Conservation (phyloP, 148 eudicot genomes). For the Nepenthes mirabilis region DNA sequence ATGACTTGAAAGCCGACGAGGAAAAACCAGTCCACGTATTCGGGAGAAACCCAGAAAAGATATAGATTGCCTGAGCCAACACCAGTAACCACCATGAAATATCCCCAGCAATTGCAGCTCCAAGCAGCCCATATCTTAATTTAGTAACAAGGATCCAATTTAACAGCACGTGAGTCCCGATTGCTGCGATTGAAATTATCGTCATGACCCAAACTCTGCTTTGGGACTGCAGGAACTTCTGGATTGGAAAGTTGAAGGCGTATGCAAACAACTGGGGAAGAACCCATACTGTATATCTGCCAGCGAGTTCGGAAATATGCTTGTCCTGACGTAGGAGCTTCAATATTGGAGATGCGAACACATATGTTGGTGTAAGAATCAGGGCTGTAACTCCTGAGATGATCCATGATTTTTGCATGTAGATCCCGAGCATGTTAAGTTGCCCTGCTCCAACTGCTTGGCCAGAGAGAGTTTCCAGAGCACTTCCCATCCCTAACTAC, state of each 20-base stretch:
- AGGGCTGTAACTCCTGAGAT: slow-evolving; percentile 20
- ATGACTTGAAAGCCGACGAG: slow-evolving; percentile 15
- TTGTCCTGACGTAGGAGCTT: slow-evolving; percentile 20
- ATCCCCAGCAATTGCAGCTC: slow-evolving; percentile 37
- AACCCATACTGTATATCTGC: slow-evolving; percentile 20
- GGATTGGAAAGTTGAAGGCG: slow-evolving; percentile 27
- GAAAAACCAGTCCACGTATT: slow-evolving; percentile 32
- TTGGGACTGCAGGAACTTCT: slow-evolving; percentile 34
- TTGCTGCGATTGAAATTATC: slow-evolving; percentile 8
- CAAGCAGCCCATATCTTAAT: slow-evolving; percentile 20
- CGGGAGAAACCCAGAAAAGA: slow-evolving; percentile 27
- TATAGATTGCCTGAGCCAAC: slow-evolving; percentile 18
- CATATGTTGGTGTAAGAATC: slow-evolving; percentile 16
- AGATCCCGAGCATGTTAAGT: slow-evolving; percentile 23
- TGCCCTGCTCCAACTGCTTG: slow-evolving; percentile 38
- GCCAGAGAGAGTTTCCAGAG: slow-evolving; percentile 35
- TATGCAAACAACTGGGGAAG: slow-evolving; percentile 32
- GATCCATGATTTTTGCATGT: slow-evolving; percentile 34
- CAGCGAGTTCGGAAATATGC: slow-evolving; percentile 20
- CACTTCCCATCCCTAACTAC: slow-evolving; percentile 45
- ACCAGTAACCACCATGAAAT: slow-evolving; percentile 33
- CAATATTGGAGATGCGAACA: slow-evolving; percentile 22
- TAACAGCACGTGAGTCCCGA: slow-evolving; percentile 22
- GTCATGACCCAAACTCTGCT: slow-evolving; percentile 27
- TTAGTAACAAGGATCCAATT: slow-evolving; percentile 18